These are phyloP conservation scores for Sungouiozyma intestinalis DNA, from an alignment of 805 yeast species.

Conservation along the genomic window DNA sequence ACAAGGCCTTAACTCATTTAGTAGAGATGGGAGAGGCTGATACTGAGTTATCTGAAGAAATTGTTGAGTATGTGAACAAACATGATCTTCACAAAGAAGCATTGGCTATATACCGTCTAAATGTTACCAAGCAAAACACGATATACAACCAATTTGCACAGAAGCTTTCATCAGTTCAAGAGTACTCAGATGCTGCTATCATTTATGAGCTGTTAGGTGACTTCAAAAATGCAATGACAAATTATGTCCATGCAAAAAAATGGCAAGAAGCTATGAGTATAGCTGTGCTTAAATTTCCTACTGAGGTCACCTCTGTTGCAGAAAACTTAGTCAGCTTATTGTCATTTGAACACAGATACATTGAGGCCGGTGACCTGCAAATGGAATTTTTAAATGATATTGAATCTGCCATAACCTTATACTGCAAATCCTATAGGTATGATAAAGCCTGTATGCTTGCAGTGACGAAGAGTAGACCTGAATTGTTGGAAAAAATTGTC, in stretches of 20 bases:
- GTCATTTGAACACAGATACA: slow-evolving; percentile 58
- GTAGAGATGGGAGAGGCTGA: slow-evolving; percentile 34
- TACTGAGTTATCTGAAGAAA: slow-evolving; percentile 39
- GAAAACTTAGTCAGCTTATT: slow-evolving; percentile 50
- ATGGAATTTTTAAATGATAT: slow-evolving; percentile 48
- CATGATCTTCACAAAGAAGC: slow-evolving; percentile 68
- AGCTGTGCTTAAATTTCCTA: slow-evolving; percentile 34
- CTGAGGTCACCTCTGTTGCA: slow-evolving; percentile 37
- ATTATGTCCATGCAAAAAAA: slow-evolving; percentile 56
- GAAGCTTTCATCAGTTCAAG: slow-evolving; percentile 42
- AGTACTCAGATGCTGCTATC: slow-evolving; percentile 67
- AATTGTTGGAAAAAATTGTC: slow-evolving; percentile 45
- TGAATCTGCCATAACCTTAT: slow-evolving; percentile 52
- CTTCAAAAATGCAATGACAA: slow-evolving; percentile 51
- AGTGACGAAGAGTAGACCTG: slow-evolving; percentile 32
- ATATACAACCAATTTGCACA: slow-evolving; percentile 57
- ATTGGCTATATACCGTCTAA: slow-evolving; percentile 48
- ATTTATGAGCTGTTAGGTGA: slow-evolving; percentile 60
- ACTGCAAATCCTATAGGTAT: slow-evolving; percentile 65
- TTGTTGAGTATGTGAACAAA: slow-evolving; percentile 54
- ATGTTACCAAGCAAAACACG: slow-evolving; percentile 40
- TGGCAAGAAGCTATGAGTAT: slow-evolving; percentile 82
- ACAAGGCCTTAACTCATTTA: slow-evolving; percentile 60
- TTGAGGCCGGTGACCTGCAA: slow-evolving; percentile 74
- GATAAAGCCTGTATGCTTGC: slow-evolving; percentile 69